Conservation (phyloP, 495 filamentous ascomycete species). For the Echria macrotheca region DNA sequence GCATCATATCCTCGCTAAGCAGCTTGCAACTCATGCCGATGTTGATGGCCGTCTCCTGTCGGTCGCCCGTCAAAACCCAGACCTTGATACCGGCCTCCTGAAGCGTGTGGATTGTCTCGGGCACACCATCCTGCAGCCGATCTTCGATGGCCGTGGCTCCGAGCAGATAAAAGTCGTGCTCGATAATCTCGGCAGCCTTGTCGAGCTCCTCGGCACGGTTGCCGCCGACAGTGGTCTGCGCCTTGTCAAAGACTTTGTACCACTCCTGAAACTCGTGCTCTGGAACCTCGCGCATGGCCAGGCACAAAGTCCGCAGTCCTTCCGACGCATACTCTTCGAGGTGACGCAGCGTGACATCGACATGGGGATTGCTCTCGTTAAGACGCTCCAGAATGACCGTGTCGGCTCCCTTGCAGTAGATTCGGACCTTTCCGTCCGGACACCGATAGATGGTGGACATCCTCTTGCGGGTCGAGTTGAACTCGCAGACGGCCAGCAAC, state of each 20-base stretch:
- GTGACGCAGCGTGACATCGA: slow-evolving; percentile 84
- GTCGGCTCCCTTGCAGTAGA: slow-evolving; percentile 95
- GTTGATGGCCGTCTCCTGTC: slow-evolving; percentile 99
- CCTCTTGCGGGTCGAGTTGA: slow-evolving; percentile 95
- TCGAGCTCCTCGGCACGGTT: slow-evolving; percentile 93
- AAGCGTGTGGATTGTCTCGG: slow-evolving; percentile 96
- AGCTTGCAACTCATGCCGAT: slow-evolving; percentile 99
- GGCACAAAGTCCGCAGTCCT: slow-evolving; percentile 88
- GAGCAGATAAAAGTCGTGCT: slow-evolving; percentile 83
- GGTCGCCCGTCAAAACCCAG: slow-evolving; percentile 96
- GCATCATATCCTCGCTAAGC: slow-evolving; percentile 97
- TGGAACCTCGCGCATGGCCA: slow-evolving; percentile 90
- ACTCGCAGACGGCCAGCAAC: slow-evolving; percentile 91
- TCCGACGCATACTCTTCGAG: slow-evolving; percentile 98
- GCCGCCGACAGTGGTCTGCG: slow-evolving; percentile 83
- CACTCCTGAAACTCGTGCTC: slow-evolving; percentile 90
- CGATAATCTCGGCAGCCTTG: slow-evolving; percentile 94
- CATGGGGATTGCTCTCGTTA: slow-evolving; percentile 69
- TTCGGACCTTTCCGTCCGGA: slow-evolving; percentile 88
- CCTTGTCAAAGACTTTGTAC: slow-evolving; percentile 81
- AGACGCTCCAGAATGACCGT: slow-evolving; percentile 94
- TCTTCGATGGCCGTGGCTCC: slow-evolving; percentile 98
- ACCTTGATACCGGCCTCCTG: slow-evolving; percentile 98
- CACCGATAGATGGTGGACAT: slow-evolving; percentile 98
- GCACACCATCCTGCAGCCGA: slow-evolving; percentile 92